Conservation (phyloP, 2,329 filamentous ascomycete genomes). For the Ramularia collo-cygni region DNA sequence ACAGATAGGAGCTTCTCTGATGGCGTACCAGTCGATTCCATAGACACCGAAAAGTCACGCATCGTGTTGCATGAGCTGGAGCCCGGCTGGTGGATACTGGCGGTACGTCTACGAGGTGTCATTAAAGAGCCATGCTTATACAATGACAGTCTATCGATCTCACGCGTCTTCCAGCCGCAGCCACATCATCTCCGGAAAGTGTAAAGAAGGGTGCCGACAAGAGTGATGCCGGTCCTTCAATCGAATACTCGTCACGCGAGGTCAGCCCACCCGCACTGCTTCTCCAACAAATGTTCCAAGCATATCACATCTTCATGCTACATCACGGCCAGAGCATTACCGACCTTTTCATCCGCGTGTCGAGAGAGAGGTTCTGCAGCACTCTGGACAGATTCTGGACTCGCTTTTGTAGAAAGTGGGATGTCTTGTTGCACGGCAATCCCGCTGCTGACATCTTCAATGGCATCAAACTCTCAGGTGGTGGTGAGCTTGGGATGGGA, state of each 20-base stretch:
- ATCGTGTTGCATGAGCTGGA: constrained; percentile 84
- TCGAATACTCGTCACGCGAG: constrained; percentile 85
- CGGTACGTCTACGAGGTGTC: constrained; percentile 52
- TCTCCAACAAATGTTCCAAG: constrained; percentile 71
- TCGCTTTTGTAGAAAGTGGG: constrained; percentile 62
- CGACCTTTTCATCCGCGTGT: constrained; percentile 58
- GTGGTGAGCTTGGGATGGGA: constrained; percentile 85
- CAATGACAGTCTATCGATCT: constrained; percentile 65
- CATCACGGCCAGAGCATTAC: constrained; percentile 75
- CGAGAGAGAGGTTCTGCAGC: constrained; percentile 62
- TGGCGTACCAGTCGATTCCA: constrained; percentile 63
- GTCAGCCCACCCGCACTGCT: constrained; percentile 75
- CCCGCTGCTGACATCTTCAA: constrained; percentile 72
- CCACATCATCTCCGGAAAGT: constrained; percentile 28
- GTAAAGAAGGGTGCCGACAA: constrained; percentile 20
- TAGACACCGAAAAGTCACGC: constrained; percentile 85
- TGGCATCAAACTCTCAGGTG: constrained; percentile 80
- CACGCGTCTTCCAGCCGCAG: constrained; percentile 57
- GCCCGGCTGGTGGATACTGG: constrained; percentile 89
- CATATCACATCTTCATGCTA: constrained; percentile 76
- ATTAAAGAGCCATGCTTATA: constrained; percentile 11
- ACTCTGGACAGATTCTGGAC: constrained; percentile 79
- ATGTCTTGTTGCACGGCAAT: constrained; percentile 83
- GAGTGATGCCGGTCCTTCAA: constrained; percentile 31
- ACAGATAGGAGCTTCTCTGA: constrained; percentile 63